A percentile compares a stretch with the other conserved stretches of the same genome.
phyloP scores from a whole-genome alignment of 148 eudicot genomes.

The Pharnaceum exiguum region DNA sequence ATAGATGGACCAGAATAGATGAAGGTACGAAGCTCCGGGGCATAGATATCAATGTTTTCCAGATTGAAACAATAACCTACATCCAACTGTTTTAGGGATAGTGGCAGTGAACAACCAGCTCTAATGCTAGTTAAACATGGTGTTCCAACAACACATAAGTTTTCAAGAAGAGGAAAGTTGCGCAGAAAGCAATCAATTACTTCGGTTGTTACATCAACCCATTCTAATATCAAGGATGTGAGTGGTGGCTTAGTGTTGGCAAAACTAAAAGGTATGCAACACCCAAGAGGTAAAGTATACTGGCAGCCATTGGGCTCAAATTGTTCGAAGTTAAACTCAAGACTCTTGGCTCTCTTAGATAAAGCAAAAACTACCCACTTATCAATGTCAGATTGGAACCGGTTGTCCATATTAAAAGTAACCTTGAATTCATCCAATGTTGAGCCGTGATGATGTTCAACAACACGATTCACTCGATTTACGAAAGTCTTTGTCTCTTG shows the following conservation, averaged over 20 bases:
- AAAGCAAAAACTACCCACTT: conserved; percentile 11
- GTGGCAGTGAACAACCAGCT: not conserved
- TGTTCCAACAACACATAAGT: not conserved
- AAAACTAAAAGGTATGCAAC: too few relatives aligned
- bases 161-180: not conserved
- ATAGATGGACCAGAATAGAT: not conserved
- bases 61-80: not conserved
- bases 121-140: not conserved
- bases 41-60: not conserved
- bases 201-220: not conserved
- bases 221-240: not conserved
- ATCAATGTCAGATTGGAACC: conserved; percentile 11
- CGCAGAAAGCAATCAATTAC: not conserved
- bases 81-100: not conserved
- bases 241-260: too few relatives aligned
- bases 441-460: not conserved
- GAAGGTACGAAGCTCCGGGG: conserved; percentile 1
- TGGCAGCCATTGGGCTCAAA: too few relatives aligned
- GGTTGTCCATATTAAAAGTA: not conserved
- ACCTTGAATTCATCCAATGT: conserved; percentile 3
- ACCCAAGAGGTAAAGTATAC: too few relatives aligned
- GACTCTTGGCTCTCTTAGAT: conserved; percentile 5
- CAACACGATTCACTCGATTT: conserved; percentile 3
- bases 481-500: conserved; percentile 5
- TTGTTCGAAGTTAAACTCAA: too few relatives aligned